These are phyloP conservation scores for Solanum virginianum DNA, from an alignment of 257 asterid species.

Conservation along the genomic window DNA sequence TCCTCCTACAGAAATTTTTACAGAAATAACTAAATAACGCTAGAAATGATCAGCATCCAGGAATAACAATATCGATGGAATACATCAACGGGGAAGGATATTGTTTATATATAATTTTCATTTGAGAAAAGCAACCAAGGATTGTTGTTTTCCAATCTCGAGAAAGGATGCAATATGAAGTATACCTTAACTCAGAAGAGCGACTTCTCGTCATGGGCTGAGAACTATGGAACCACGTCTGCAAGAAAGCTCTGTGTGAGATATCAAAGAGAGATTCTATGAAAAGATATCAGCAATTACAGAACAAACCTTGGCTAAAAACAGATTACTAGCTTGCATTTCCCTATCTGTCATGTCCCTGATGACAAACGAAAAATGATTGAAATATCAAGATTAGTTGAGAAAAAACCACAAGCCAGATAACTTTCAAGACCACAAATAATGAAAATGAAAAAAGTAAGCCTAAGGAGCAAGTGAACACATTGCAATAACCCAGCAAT, in stretches of 20 bases:
- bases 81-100: not conserved
- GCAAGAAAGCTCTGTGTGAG: slow-evolving; percentile 6
- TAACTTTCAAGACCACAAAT: not conserved
- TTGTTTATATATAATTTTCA: not conserved
- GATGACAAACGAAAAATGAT: slow-evolving; percentile 2
- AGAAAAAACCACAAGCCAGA: not conserved
- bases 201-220: slow-evolving; percentile 90
- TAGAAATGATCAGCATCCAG: not conserved
- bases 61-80: not conserved
- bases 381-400: not conserved
- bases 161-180: not conserved
- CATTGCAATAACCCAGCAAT: not conserved
- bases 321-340: slow-evolving; percentile 48
- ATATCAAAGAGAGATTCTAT: not conserved
- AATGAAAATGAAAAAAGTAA: not conserved
- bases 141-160: not conserved
- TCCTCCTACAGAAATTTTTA: slow-evolving; percentile 37
- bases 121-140: not conserved
- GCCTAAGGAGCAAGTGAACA: not conserved
- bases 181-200: slow-evolving; percentile 61
- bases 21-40: not conserved
- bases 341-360: slow-evolving; percentile 42
- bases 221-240: slow-evolving; percentile 90
- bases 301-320: slow-evolving; percentile 49
- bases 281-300: not conserved